Evolutionary conservation across 1,284 basidiomycete genomes (phyloP).

Genomic region (Pulchroboletus neoregius): DNA sequence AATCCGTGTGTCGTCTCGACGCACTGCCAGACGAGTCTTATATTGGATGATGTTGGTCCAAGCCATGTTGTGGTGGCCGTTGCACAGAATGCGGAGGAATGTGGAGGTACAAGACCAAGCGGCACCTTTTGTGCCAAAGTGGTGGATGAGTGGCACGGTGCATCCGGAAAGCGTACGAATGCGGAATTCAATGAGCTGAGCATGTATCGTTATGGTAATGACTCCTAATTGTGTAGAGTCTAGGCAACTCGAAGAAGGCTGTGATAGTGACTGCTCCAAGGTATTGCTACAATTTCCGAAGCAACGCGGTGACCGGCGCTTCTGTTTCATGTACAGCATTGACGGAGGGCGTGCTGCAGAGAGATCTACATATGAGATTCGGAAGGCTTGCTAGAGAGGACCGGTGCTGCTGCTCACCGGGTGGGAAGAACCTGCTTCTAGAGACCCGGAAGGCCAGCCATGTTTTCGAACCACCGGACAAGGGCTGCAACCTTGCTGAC

Average conservation of each 20-base stretch:
- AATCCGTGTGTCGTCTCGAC: conserved; percentile 15
- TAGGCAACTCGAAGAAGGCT: conserved; percentile 18
- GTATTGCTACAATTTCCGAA: conserved; percentile 26
- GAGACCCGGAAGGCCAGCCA: conserved; percentile 49
- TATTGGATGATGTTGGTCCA: conserved; percentile 15
- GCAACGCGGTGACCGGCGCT: conserved; percentile 20
- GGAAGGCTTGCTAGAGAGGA: background rate
- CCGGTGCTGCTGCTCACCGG: conserved; percentile 19
- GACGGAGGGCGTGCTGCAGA: conserved; percentile 10
- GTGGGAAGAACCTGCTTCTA: conserved; percentile 8
- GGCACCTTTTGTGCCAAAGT: conserved; percentile 21
- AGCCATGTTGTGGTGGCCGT: conserved; percentile 20
- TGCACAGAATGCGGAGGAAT: conserved; percentile 17
- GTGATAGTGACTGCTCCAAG: conserved; percentile 19
- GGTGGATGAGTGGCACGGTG: conserved; percentile 10
- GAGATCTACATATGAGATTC: conserved; percentile 15
- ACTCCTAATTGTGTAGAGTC: conserved; percentile 13
- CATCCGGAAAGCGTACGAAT: conserved; percentile 10
- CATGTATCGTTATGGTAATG: conserved; percentile 15
- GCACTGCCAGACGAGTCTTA: conserved; percentile 14
- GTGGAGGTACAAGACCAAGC: conserved; percentile 9
- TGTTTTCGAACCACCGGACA: conserved; percentile 66
- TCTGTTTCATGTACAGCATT: conserved; percentile 29
- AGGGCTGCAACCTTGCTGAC: conserved; percentile 62
- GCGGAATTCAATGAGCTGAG: conserved; percentile 10